phyloP scores from a whole-genome alignment of 495 filamentous ascomycete genomes.

The Neurospora sublineolata region DNA sequence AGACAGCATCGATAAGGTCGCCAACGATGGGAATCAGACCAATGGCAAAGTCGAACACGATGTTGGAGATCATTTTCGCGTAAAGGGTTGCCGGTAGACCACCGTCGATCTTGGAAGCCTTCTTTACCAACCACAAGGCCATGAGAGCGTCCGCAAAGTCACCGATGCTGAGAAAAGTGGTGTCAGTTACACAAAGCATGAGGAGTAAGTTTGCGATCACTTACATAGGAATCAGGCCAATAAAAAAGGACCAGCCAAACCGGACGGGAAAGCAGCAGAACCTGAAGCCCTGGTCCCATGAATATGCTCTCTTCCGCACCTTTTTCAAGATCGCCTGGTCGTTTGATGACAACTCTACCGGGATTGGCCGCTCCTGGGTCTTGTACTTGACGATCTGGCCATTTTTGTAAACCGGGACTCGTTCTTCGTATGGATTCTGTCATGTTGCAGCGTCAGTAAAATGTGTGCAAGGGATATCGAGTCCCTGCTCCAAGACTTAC shows the following conservation, averaged over 20 bases:
- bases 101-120: slow-evolving; percentile 57
- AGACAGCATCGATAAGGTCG: slow-evolving; percentile 58
- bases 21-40: slow-evolving; percentile 80
- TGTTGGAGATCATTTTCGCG: slow-evolving; percentile 63
- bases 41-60: slow-evolving; percentile 65
- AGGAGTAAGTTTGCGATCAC: slow-evolving; percentile 19
- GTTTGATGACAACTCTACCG: slow-evolving; percentile 61
- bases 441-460: neutral
- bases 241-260: slow-evolving; percentile 74
- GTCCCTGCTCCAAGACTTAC: slow-evolving; percentile 28
- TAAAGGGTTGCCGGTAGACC: slow-evolving; percentile 47
- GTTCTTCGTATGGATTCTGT: slow-evolving; percentile 64
- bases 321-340: slow-evolving; percentile 69
- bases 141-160: slow-evolving; percentile 62
- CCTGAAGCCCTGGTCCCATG: slow-evolving; percentile 59
- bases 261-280: slow-evolving; percentile 64
- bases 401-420: slow-evolving; percentile 54
- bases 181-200: slow-evolving; percentile 1
- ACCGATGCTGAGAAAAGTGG: slow-evolving; percentile 43
- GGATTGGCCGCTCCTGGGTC: slow-evolving; percentile 56
- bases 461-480: neutral
- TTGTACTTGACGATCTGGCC: slow-evolving; percentile 46
- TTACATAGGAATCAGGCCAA: slow-evolving; percentile 70
- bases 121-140: slow-evolving; percentile 56
- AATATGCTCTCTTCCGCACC: slow-evolving; percentile 70